A percentile compares a stretch with the other conserved stretches of the same genome.
Conservation (phyloP, 495 filamentous ascomycete genomes). For the Chaetomidium leptoderma region DNA sequence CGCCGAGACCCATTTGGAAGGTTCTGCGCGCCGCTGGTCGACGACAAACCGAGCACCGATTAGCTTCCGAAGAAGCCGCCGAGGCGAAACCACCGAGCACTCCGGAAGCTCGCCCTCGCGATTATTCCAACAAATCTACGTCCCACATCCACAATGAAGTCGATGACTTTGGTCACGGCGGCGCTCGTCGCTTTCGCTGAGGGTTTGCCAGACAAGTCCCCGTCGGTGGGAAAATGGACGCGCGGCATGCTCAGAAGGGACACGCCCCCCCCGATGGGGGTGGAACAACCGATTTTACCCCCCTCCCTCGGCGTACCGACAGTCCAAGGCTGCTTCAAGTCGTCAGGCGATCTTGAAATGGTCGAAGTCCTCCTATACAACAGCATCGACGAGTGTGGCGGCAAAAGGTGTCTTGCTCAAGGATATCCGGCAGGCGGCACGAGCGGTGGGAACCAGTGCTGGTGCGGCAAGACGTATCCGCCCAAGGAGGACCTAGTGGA, state of each 20-base stretch:
- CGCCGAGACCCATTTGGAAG: constrained; percentile 20
- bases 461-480: constrained; percentile 59
- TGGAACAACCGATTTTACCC: background rate
- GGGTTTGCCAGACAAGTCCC: constrained; percentile 17
- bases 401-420: constrained; percentile 5
- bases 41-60: constrained; percentile 12
- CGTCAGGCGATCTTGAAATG: constrained; percentile 18
- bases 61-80: constrained; percentile 4
- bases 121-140: too few species aligned
- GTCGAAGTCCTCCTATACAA: constrained; percentile 6
- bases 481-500: constrained; percentile 42
- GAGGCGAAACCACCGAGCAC: background rate
- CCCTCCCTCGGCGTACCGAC: constrained; percentile 12
- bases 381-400: constrained; percentile 19
- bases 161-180: constrained; percentile 16
- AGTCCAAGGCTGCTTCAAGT: constrained; percentile 34
- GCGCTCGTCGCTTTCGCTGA: constrained; percentile 20
- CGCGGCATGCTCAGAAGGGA: background rate
- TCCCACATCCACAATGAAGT: constrained; percentile 30
- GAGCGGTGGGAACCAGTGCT: constrained; percentile 44
- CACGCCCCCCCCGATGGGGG: constrained; percentile 4
- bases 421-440: constrained; percentile 21
- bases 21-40: constrained; percentile 19
- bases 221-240: background rate
- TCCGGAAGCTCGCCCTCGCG: too few species aligned